Percentiles rank a stretch among this genome's conserved stretches.
Evolutionary conservation across 2,329 filamentous ascomycete species (phyloP).

Genomic region (Fusarium scirpi): DNA sequence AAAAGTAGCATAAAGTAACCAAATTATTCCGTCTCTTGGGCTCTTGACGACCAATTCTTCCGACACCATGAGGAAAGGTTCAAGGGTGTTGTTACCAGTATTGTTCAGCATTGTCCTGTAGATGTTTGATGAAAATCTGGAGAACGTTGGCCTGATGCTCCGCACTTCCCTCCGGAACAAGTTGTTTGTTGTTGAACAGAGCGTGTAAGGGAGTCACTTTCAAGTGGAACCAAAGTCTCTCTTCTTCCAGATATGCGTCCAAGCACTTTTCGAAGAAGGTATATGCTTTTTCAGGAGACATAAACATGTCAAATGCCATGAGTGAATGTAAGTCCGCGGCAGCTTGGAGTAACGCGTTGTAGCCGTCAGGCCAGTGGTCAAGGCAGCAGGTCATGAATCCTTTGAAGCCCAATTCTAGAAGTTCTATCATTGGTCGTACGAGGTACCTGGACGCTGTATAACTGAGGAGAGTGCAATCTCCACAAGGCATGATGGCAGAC

Average conservation of each 20-base stretch:
- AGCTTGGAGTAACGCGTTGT: conserved; percentile 38
- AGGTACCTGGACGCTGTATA: conserved; percentile 18
- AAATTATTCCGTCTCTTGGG: no score
- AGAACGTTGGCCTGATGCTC: conserved; percentile 23
- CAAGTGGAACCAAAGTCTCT: conserved; percentile 38
- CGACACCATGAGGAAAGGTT: no score
- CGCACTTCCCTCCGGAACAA: background rate
- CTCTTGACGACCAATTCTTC: no score
- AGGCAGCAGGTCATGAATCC: conserved; percentile 38
- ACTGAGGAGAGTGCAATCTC: conserved; percentile 43
- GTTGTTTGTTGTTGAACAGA: conserved; percentile 24
- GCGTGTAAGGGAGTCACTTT: conserved; percentile 31
- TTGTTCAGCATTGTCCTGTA: conserved; percentile 21
- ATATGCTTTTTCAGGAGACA: conserved; percentile 9
- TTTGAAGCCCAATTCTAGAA: conserved; percentile 33
- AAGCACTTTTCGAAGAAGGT: conserved; percentile 34
- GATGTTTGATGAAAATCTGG: conserved; percentile 31
- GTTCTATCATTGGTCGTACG: conserved; percentile 33
- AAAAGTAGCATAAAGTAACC: no score
- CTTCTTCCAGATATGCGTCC: conserved; percentile 36
- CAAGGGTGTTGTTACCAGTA: conserved; percentile 34
- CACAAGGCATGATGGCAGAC: conserved; percentile 39
- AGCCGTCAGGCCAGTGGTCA: conserved; percentile 40
- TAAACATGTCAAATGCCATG: conserved; percentile 27
- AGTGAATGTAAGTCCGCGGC: conserved; percentile 28